Evolutionary conservation across 2,329 filamentous ascomycete genomes (phyloP).

Genomic region (Diaporthe citriasiana): DNA sequence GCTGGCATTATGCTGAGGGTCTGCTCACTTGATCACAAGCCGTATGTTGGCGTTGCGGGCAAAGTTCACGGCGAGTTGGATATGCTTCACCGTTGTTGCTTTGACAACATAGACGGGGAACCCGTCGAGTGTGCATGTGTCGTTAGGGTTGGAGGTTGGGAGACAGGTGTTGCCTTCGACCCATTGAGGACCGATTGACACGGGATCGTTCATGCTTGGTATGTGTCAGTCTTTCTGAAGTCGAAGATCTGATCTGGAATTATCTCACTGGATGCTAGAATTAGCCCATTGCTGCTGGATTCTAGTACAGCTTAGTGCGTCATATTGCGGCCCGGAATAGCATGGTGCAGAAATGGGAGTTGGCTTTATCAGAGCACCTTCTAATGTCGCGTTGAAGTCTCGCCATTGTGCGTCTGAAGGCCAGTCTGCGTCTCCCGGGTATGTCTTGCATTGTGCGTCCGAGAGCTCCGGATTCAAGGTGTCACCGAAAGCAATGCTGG

Average conservation of each 20-base stretch:
- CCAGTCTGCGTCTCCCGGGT: slow-evolving; percentile 50
- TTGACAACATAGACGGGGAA: slow-evolving; percentile 56
- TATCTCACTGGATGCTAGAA: slow-evolving; percentile 48
- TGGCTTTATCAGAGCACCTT: slow-evolving; percentile 52
- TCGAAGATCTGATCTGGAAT: background rate
- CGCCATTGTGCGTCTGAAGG: slow-evolving; percentile 50
- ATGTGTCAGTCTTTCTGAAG: background rate
- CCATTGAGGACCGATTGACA: slow-evolving; percentile 51
- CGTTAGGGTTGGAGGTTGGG: slow-evolving; percentile 44
- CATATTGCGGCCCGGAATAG: slow-evolving; percentile 47
- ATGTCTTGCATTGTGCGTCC: slow-evolving; percentile 47
- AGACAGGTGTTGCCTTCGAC: slow-evolving; percentile 52
- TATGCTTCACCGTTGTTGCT: slow-evolving; percentile 52
- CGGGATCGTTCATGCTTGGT: slow-evolving; percentile 49
- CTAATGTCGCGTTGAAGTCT: slow-evolving; percentile 49
- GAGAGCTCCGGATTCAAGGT: background rate
- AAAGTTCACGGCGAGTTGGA: slow-evolving; percentile 56
- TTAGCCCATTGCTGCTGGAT: slow-evolving; percentile 49
- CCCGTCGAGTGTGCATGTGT: slow-evolving; percentile 53
- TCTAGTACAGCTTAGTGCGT: slow-evolving; percentile 49
- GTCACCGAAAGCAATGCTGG: slow-evolving; percentile 26
- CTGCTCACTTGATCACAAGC: slow-evolving; percentile 55
- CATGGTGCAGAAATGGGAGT: slow-evolving; percentile 51
- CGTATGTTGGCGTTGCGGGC: slow-evolving; percentile 61
- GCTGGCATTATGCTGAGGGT: background rate